Percentiles rank a stretch among this genome's conserved stretches.
Conservation (phyloP, 257 asterid species). For the Fraxinus excelsior region DNA sequence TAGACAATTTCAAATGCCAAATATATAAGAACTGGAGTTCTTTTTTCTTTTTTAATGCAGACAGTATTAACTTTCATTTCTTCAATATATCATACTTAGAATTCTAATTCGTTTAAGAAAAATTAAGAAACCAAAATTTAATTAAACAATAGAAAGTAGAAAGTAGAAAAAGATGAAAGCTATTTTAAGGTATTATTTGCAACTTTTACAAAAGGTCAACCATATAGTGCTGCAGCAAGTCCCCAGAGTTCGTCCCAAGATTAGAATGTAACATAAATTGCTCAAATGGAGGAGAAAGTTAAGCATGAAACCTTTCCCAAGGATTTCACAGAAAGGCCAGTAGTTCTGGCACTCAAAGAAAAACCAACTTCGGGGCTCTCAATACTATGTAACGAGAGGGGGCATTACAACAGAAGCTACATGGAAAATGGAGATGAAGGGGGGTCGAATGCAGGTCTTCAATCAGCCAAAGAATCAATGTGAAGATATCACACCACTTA, state of each 20-base stretch:
- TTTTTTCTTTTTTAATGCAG: constrained; percentile 4
- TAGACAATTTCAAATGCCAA: background rate
- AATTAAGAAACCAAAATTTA: constrained; percentile 19
- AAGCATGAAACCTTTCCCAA: constrained; percentile 44
- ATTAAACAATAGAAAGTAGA: constrained; percentile 21
- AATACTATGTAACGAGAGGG: background rate
- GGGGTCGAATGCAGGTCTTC: constrained; percentile 37
- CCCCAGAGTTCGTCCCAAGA: constrained; percentile 19
- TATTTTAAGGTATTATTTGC: constrained; percentile 35
- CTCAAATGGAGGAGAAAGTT: constrained; percentile 44
- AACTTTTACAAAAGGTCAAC: constrained; percentile 42
- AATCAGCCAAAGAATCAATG: constrained; percentile 62
- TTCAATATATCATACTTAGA: background rate
- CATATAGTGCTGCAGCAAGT: constrained; percentile 32
- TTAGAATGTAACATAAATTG: constrained; percentile 40
- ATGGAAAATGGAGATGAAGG: constrained; percentile 41
- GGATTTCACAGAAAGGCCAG: constrained; percentile 29
- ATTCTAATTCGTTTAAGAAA: constrained; percentile 8
- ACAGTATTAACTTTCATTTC: too few relatives aligned
- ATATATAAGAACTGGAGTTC: constrained; percentile 8
- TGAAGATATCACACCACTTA: constrained; percentile 24
- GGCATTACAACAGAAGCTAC: constrained; percentile 41
- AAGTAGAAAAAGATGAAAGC: constrained; percentile 9
- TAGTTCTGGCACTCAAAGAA: background rate
- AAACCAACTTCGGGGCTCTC: too few relatives aligned